A percentile compares a stretch with the other conserved stretches of the same genome.
phyloP scores from a whole-genome alignment of 208 protist genomes.

The Phytomonas sp. region DNA sequence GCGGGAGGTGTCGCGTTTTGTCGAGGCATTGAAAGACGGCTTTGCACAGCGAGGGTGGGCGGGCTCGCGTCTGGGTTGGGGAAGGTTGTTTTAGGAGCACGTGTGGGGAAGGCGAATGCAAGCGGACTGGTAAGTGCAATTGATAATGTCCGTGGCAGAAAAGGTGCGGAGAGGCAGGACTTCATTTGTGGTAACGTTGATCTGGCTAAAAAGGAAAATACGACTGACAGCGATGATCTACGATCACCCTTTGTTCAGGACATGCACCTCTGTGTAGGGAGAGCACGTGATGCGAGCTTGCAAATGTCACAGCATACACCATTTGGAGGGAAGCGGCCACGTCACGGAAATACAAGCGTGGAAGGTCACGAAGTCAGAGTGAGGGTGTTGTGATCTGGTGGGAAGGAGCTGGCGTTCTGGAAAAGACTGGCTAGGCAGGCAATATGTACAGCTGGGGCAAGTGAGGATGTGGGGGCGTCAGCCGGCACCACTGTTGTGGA shows the following conservation, averaged over 20 bases:
- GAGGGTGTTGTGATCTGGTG: neutral
- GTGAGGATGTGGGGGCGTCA: neutral
- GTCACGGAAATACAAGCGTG: neutral
- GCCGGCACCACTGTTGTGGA: neutral
- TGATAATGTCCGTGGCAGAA: neutral
- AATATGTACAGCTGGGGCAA: neutral
- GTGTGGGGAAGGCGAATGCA: neutral
- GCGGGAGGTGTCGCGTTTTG: constrained; percentile 23
- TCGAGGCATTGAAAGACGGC: neutral
- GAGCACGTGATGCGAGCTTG: neutral
- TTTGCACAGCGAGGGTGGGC: neutral
- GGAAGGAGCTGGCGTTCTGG: too few relatives aligned
- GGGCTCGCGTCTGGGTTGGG: neutral
- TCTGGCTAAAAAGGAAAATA: neutral
- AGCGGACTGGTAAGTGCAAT: neutral
- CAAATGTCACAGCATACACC: neutral
- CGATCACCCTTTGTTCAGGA: neutral
- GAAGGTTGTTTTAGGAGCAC: neutral
- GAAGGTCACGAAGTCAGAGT: neutral
- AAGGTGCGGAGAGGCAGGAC: neutral
- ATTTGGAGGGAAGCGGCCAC: neutral
- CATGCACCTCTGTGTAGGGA: neutral
- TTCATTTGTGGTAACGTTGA: neutral
- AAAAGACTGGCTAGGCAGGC: neutral
- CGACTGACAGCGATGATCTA: neutral